Percentiles rank a stretch among this genome's conserved stretches.
Evolutionary conservation across 2,329 filamentous ascomycete species (phyloP).

Genomic region (Davidsoniella neocaledoniae): DNA sequence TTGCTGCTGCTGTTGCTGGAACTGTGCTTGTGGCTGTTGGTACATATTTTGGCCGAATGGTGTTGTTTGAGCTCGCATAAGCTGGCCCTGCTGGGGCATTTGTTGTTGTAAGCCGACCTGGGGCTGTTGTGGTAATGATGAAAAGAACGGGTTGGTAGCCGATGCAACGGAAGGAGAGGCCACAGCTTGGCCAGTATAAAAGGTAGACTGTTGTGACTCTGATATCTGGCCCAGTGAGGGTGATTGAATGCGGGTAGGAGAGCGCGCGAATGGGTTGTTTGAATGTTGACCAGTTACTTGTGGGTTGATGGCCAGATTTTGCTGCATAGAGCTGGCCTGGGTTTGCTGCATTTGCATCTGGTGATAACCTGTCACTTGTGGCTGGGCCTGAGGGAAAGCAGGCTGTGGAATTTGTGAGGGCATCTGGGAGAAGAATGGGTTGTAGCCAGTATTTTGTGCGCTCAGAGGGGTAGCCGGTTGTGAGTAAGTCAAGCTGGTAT

Average conservation of each 20-base stretch:
- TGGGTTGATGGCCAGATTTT: slow-evolving; percentile 26
- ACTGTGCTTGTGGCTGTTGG: slow-evolving; percentile 12
- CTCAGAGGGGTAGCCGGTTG: slow-evolving; percentile 7
- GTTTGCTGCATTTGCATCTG: slow-evolving; percentile 22
- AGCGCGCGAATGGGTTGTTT: slow-evolving; percentile 33
- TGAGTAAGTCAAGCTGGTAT: slow-evolving; percentile 11
- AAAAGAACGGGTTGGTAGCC: slow-evolving; percentile 23
- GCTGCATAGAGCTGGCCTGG: slow-evolving; percentile 12
- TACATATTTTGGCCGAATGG: slow-evolving; percentile 13
- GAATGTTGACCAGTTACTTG: slow-evolving; percentile 20
- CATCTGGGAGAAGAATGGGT: slow-evolving; percentile 7
- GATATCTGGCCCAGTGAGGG: slow-evolving; percentile 33
- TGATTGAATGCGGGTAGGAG: slow-evolving; percentile 33
- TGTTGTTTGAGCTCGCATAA: slow-evolving; percentile 3
- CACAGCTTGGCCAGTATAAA: slow-evolving; percentile 17
- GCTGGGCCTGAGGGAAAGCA: slow-evolving; percentile 4
- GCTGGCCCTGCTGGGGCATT: slow-evolving; percentile 13
- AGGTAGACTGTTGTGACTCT: slow-evolving; percentile 29
- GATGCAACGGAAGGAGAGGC: slow-evolving; percentile 3
- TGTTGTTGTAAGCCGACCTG: slow-evolving; percentile 12
- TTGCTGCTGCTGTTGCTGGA: slow-evolving; percentile 20
- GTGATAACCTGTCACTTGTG: slow-evolving; percentile 14
- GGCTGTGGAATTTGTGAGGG: background rate
- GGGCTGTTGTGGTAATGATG: slow-evolving; percentile 17
- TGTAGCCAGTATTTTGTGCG: slow-evolving; percentile 10